phyloP scores from a whole-genome alignment of 805 yeast genomes.

The Priceomyces haplophilus region DNA sequence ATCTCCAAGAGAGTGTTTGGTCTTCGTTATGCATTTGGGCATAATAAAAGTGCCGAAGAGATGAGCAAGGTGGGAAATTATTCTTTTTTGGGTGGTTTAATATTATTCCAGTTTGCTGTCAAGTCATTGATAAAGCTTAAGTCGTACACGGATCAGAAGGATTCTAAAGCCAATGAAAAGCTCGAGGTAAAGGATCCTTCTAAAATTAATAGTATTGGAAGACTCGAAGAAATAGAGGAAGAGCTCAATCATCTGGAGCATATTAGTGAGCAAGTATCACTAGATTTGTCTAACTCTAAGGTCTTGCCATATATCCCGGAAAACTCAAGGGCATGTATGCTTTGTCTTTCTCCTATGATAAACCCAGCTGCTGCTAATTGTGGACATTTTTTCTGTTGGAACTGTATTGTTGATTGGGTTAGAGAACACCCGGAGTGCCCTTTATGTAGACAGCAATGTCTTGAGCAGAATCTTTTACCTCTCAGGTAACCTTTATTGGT shows the following conservation, averaged over 20 bases:
- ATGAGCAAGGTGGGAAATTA: slow-evolving; percentile 56
- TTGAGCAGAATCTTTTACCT: slow-evolving; percentile 61
- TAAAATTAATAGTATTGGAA: slow-evolving; percentile 2
- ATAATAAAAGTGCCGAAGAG: slow-evolving; percentile 44
- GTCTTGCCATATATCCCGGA: slow-evolving; percentile 67
- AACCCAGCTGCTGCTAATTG: slow-evolving; percentile 85
- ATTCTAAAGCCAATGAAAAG: slow-evolving; percentile 10
- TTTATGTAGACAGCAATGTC: slow-evolving; percentile 71
- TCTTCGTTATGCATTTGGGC: slow-evolving; percentile 73
- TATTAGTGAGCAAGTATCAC: slow-evolving; percentile 14
- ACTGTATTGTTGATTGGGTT: slow-evolving; percentile 85
- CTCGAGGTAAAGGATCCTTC: neutral
- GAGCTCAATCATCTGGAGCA: neutral
- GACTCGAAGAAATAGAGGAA: slow-evolving; percentile 5
- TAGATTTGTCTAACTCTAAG: slow-evolving; percentile 56
- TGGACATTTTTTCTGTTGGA: slow-evolving; percentile 94
- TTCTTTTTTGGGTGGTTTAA: slow-evolving; percentile 66
- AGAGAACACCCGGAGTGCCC: slow-evolving; percentile 89
- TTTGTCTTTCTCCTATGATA: slow-evolving; percentile 76
- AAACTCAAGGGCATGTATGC: slow-evolving; percentile 71
- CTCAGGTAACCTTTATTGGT: slow-evolving; percentile 29
- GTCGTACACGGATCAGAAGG: slow-evolving; percentile 18
- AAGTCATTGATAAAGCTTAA: slow-evolving; percentile 38
- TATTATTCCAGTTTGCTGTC: slow-evolving; percentile 51
- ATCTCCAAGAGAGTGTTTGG: slow-evolving; percentile 76